A percentile compares a stretch with the other conserved stretches of the same genome.
Conservation (phyloP, 495 filamentous ascomycete species). For the Aspergillus carlsbadensis region DNA sequence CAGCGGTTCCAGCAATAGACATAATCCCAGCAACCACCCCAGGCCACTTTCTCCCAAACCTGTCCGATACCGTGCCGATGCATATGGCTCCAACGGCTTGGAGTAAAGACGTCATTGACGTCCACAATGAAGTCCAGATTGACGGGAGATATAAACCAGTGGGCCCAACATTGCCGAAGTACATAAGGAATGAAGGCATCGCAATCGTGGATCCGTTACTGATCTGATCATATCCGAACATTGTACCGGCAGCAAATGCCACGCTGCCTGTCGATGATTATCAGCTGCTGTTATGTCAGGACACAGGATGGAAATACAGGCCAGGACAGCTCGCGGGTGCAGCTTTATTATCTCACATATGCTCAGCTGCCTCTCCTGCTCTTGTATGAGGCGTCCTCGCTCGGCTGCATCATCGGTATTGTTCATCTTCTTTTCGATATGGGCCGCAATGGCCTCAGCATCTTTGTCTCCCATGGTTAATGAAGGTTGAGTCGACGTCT, state of each 20-base stretch:
- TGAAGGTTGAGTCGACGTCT: neutral
- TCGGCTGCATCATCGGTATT: neutral
- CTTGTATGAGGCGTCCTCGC: constrained; percentile 2
- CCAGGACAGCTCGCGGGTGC: neutral
- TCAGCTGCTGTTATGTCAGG: neutral
- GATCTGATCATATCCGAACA: constrained; percentile 7
- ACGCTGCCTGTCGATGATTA: neutral
- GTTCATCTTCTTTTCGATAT: neutral
- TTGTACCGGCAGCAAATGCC: neutral
- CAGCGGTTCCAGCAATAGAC: neutral
- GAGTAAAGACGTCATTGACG: constrained; percentile 2
- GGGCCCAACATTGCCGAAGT: neutral
- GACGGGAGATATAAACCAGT: constrained; percentile 1
- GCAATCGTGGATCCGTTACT: neutral
- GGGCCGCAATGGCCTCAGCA: neutral
- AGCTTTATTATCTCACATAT: neutral
- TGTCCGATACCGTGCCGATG: neutral
- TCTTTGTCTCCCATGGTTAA: constrained; percentile 1
- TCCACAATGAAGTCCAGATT: constrained; percentile 10
- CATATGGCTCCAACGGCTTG: constrained; percentile 3
- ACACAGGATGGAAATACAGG: neutral
- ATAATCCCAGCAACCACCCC: neutral
- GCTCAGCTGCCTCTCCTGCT: neutral
- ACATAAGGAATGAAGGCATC: constrained; percentile 9
- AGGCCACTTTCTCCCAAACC: constrained; percentile 2